Conservation (phyloP, 1,284 basidiomycete species). For the Heimioporus retisporus region DNA sequence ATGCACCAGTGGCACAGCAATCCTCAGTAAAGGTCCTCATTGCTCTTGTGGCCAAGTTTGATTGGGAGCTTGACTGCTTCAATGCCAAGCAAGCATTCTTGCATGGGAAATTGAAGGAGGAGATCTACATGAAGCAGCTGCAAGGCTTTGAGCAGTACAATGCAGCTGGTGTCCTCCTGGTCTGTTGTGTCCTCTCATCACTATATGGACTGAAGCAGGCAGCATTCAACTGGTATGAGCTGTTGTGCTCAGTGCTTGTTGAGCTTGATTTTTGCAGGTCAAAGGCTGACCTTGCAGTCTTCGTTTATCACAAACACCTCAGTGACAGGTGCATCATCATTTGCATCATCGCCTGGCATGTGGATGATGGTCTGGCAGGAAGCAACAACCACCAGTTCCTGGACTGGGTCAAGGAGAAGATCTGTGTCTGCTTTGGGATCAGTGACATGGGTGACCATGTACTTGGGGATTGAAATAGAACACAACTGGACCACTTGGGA, state of each 20-base stretch:
- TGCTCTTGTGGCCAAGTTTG: conserved; percentile 19
- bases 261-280: background rate
- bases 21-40: conserved; percentile 38
- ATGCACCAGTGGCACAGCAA: conserved; percentile 34
- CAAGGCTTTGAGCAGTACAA: conserved; percentile 8
- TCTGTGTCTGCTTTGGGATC: background rate
- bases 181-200: background rate
- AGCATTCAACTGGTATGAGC: conserved; percentile 18
- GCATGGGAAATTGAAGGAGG: conserved; percentile 13
- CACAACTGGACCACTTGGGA: fast-evolving
- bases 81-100: conserved; percentile 19
- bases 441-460: conserved; percentile 2
- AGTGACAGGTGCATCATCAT: background rate
- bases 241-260: background rate
- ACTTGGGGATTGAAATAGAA: conserved; percentile 21
- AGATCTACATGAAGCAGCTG: conserved; percentile 22
- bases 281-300: conserved; percentile 9
- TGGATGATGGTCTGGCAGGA: background rate
- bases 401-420: conserved; percentile 2
- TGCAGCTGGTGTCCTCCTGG: background rate
- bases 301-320: background rate
- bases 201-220: conserved; percentile 25
- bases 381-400: conserved; percentile 3
- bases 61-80: conserved; percentile 32
- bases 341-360: conserved; percentile 25